Conservation (phyloP, 2,329 filamentous ascomycete species). For the Aspergillus fischeri region DNA sequence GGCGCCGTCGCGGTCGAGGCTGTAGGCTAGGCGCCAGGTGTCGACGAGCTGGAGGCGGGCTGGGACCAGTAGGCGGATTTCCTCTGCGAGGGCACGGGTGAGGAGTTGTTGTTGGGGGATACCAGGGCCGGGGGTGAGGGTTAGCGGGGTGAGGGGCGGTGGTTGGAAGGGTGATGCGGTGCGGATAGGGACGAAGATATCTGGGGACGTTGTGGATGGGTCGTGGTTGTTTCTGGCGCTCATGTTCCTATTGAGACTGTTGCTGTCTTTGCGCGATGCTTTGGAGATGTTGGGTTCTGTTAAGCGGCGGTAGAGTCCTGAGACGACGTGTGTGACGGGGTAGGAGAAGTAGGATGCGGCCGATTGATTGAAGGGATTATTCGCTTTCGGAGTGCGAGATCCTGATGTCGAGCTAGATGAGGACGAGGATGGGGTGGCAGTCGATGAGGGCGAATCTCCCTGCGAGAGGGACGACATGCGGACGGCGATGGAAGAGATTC, state of each 20-base stretch:
- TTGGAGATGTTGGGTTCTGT: conserved; percentile 36
- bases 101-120: conserved; percentile 61
- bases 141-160: conserved; percentile 78
- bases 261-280: background rate
- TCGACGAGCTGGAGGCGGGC: conserved; percentile 82
- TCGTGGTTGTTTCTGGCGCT: conserved; percentile 11
- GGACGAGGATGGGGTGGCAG: conserved; percentile 7
- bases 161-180: conserved; percentile 77
- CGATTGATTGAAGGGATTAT: conserved; percentile 29
- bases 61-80: conserved; percentile 85
- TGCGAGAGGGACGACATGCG: conserved; percentile 23
- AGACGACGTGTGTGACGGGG: conserved; percentile 51
- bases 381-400: conserved; percentile 1
- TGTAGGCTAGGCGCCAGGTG: conserved; percentile 82
- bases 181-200: conserved; percentile 51
- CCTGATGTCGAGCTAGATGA: background rate
- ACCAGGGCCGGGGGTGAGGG: conserved; percentile 55
- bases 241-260: conserved; percentile 17
- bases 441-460: conserved; percentile 12
- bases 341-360: conserved; percentile 48
- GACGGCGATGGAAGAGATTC: conserved; percentile 6
- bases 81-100: conserved; percentile 72
- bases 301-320: conserved; percentile 65
- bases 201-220: conserved; percentile 35
- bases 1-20: conserved; percentile 85